Evolutionary conservation across 768 basidiomycete genomes (phyloP).

Genomic region (Filobasidium floriforme): DNA sequence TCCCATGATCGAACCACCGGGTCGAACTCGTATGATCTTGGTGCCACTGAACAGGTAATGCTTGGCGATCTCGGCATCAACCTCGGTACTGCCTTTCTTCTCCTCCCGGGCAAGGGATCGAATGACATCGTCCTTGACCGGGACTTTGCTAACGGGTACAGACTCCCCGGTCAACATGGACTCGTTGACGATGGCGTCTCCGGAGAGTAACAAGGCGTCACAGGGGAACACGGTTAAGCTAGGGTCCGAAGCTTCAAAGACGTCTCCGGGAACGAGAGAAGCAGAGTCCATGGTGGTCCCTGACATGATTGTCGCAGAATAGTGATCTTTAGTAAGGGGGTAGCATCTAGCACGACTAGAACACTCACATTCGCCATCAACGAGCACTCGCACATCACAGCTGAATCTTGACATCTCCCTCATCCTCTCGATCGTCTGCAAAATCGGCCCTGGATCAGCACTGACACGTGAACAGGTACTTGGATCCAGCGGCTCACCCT

Average conservation of each 20-base stretch:
- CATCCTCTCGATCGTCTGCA: constrained; percentile 83
- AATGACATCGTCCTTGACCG: constrained; percentile 72
- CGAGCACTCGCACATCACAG: constrained; percentile 64
- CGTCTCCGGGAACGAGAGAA: constrained; percentile 80
- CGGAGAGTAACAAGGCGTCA: constrained; percentile 84
- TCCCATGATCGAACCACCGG: constrained; percentile 49
- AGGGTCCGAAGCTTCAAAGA: constrained; percentile 77
- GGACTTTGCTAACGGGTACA: constrained; percentile 86
- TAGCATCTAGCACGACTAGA: not conserved
- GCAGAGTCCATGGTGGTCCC: constrained; percentile 68
- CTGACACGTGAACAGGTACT: no score
- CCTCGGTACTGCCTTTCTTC: constrained; percentile 48
- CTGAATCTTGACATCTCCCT: constrained; percentile 88
- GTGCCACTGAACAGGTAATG: constrained; percentile 87
- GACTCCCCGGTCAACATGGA: constrained; percentile 89
- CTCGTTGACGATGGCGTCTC: constrained; percentile 96
- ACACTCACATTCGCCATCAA: constrained; percentile 63
- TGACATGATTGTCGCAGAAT: constrained; percentile 36
- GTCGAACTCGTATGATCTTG: constrained; percentile 76
- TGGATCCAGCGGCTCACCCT: constrained; percentile 57
- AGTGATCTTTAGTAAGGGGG: not conserved
- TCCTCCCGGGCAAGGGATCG: constrained; percentile 59
- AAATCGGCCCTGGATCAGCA: not conserved
- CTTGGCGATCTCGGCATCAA: constrained; percentile 58
- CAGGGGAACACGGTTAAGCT: constrained; percentile 70